Evolutionary conservation across 352 stramenopile species (phyloP), one percentile per base, ranked within the genome.

Genomic region (Phytophthora crassamura): DNA sequence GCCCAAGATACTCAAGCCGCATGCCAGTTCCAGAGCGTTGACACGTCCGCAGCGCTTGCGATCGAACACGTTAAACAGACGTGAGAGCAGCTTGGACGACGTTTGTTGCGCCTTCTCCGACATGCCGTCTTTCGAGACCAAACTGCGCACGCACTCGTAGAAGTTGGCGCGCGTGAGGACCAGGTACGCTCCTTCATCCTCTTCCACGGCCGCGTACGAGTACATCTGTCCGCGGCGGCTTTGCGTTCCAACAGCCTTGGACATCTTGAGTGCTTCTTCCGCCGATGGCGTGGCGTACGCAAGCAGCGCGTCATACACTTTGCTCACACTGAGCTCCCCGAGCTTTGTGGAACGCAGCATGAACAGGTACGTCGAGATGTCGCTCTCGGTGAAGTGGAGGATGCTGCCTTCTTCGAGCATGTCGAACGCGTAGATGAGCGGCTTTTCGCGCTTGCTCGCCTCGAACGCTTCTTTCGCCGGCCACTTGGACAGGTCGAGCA

Each of bases 401-500:
- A 96, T 86, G 47, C 75, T 93, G 15, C 78, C 78, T 75, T 96
- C 86, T 55, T 96, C 86, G 7, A 86, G 71, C 71, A 92, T 92
- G 43, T 95, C 88, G 39, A 96, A 96, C 4, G 85, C 88, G 57
- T 93, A 94, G 16, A 92, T 89, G 15, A 93, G 56, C 8, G 86
- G 86, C 47, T 93, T 93, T 61, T 96, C 86, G 5, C 82, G 81
- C 52, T 93, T 93, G 59, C 81, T 94, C n/a, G 86, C 88, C 32
- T 94, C 87, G 22, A 96, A 94, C 1, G 88, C 88, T 65, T 94
- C 84, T 28, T 94, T 94, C 4, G 88, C 86, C 10, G 88, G 88
- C 95, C 96, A 99, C 69, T 99, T 99, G 0, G 85, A 89, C 54
- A 99, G 62, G 70, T 98, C 94, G 10, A 99, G 64, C 9, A 99